Base-by-base conservation (phyloP, 768 basidiomycete species). In the Lactarius quietus region DNA sequence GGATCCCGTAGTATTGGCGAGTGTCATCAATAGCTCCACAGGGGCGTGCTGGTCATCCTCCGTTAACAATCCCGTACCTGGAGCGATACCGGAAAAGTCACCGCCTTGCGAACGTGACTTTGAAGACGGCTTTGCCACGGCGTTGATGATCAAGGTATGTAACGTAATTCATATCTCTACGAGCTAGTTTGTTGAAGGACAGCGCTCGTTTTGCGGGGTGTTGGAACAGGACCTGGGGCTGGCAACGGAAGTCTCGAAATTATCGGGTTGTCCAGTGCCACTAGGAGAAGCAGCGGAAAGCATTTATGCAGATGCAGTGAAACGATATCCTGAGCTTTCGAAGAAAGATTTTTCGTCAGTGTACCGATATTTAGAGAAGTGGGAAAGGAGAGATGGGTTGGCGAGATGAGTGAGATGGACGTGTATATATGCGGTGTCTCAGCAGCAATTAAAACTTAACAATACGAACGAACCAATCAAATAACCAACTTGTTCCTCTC, bases 11-110 rank as follows among this genome's bases (percentile, higher is more conserved):
- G 79, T 94, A 35, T 82, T 96, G 26, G 89, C 93, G 3, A 81
- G 85, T 6, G 92, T 95, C 4, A 86, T 96, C 68, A 94, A 95
- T 73, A 93, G 82, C 72, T 89, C 88, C 66, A 92, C 90, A 3
- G 93, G 92, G 4, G 80, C 81, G 20, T 94, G 92, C 72, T 93
- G 92, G 92, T 82, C 92, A 18, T 87, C 88, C 29, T 86, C 87
- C 0, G 86, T 89, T 41, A 96, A 95, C 78, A 95, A 95, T 71
- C 93, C 93, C 6, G 92, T 92, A 28, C 92, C 88, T 8, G 81
- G 81, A 23, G 85, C 93, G 18, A 76, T 93, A 55, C 82, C 84
- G 8, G 86, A 80, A 58, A 86, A 86, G 74, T 84, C 86, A 23
- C 88, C 93, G 6, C 93, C 93, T 0, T 93, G 91, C 71, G 89